Percentiles rank a stretch among this genome's conserved stretches.
These are phyloP conservation scores for Plantago major DNA, from an alignment of 257 asterid species.

Conservation along the genomic window DNA sequence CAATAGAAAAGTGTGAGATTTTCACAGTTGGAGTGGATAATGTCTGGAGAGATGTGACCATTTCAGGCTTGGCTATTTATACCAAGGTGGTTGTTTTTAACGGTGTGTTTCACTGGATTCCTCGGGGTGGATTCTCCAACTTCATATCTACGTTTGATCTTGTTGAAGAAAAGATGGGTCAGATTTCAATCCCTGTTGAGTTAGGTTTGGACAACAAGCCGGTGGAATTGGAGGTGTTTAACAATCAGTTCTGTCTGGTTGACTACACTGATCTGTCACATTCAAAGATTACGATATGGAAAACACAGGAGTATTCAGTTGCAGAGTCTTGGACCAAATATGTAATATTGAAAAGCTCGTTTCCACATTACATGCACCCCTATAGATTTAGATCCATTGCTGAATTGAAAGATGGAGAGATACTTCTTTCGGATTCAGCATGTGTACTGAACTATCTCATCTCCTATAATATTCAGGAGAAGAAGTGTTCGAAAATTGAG, in stretches of 20 bases:
- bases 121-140: not conserved
- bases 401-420: not conserved
- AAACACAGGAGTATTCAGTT: not conserved
- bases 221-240: slow-evolving; percentile 1
- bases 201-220: not conserved
- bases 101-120: slow-evolving; percentile 17
- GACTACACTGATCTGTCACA: not conserved
- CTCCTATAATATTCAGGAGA: not conserved
- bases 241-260: slow-evolving; percentile 6
- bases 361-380: not conserved
- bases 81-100: not conserved
- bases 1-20: not conserved
- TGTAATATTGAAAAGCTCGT: not conserved
- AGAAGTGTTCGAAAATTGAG: not conserved
- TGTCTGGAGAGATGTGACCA: slow-evolving; percentile 9
- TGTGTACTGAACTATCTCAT: not conserved
- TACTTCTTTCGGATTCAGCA: not conserved
- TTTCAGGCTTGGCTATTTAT: not conserved
- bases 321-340: not conserved
- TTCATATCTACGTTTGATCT: slow-evolving; percentile 9
- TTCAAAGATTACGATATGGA: not conserved
- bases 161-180: slow-evolving; percentile 8
- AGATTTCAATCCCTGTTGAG: not conserved
- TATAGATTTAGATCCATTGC: not conserved
- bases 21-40: slow-evolving; percentile 19